Evolutionary conservation across 306 rosid genomes (phyloP), one percentile per base, ranked within the genome.

Genomic region (Gastrolobium bilobum): DNA sequence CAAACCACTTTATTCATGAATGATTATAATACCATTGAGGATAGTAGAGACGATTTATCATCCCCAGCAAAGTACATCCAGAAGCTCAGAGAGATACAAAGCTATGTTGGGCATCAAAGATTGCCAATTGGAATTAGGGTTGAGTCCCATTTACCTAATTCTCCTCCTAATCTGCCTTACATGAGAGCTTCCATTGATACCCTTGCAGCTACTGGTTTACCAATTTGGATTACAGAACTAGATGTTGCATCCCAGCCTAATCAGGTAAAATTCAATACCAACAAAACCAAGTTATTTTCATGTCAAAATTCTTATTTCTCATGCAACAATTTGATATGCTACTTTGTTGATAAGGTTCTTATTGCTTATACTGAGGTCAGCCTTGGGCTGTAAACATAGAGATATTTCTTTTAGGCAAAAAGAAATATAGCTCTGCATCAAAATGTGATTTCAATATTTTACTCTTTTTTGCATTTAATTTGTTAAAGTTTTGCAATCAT

Each of bases 151-250:
- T 94, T 92, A 46, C 38, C 59, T 53, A 8, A 5, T 47, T 2
- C 0, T 0, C 26, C 81, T 79, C 89, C 90, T 3, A 81, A 92
- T 38, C 38, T 90, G 53, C 78, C 93, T 65, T 91, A 89, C 57
- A 76, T 92, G 26, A 92, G 97, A 81, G 67, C 97, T 47, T 57
- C 94, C 4, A 64, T 94, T 58, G 98, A 94, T 72, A 64, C 43
- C 4, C 97, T 92, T 75, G 94, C 85, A 7, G 83, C 95, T 20
- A 54, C 89, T 10, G 72, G 90, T 4, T 80, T 72, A 0, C 90
- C 97, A 4, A 68, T 94, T 78, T 94, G 98, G 98, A 66, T 94
- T 1, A 88, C 98, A 2, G 97, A 92, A 82, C 2, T 94, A 15
- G 98, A 94, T 62, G 90, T 94, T 35, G 8, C 40, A 40, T 71